Percentiles rank a stretch among this genome's conserved stretches.
Evolutionary conservation across 345 rosid species (phyloP).

Genomic region (Crucihimalaya himalaica): DNA sequence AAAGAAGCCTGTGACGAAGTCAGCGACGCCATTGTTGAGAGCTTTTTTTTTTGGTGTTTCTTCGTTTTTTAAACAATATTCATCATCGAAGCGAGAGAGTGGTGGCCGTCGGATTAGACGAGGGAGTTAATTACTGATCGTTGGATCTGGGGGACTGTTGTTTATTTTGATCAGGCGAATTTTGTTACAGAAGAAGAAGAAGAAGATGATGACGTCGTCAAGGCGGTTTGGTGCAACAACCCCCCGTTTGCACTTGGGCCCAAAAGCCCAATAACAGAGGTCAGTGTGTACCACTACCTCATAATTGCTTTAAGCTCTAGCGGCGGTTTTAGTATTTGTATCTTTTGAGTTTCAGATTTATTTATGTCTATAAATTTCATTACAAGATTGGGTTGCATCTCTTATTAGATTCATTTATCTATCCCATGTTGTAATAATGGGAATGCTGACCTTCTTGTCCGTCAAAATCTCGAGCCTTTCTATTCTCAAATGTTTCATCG

Average conservation of each 20-base stretch:
- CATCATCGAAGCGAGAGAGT: background rate
- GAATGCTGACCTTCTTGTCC: too few species aligned
- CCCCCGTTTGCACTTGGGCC: background rate
- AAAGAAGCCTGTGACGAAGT: conserved; percentile 57
- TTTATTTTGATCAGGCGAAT: conserved; percentile 15
- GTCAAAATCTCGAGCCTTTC: too few species aligned
- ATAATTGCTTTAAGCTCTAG: too few species aligned
- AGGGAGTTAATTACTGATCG: background rate
- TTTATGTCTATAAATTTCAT: background rate
- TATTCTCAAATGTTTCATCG: too few species aligned
- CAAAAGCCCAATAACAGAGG: background rate
- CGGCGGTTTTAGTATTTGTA: too few species aligned
- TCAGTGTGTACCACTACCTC: too few species aligned
- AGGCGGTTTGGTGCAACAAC: conserved; percentile 27
- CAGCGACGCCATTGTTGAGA: conserved; percentile 50
- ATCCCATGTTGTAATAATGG: too few species aligned
- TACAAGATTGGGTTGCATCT: background rate
- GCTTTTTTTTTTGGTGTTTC: background rate
- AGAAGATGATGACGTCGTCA: conserved; percentile 5
- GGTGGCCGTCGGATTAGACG: background rate
- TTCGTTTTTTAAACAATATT: background rate
- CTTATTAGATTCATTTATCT: too few species aligned
- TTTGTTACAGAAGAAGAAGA: background rate
- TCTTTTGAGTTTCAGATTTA: too few species aligned
- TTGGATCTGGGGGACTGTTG: conserved; percentile 6